These are phyloP conservation scores for Daldinia loculata DNA, from an alignment of 495 filamentous ascomycete genomes.

Conservation along the genomic window DNA sequence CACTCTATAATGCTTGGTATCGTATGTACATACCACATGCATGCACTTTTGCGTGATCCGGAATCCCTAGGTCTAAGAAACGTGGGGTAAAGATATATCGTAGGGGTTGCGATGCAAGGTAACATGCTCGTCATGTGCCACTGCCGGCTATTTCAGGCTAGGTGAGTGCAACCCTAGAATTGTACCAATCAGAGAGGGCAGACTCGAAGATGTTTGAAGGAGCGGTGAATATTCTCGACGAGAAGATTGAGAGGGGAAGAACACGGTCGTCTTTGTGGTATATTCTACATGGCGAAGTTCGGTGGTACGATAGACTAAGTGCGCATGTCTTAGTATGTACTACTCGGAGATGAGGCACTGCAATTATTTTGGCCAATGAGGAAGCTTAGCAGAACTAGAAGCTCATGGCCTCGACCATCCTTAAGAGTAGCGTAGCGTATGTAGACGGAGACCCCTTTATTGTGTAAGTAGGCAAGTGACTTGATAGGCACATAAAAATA, in stretches of 20 bases:
- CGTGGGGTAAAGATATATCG: constrained; percentile 28
- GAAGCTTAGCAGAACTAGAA: neutral
- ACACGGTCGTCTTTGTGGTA: neutral
- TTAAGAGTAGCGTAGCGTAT: neutral
- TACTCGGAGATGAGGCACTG: neutral
- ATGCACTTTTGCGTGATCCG: constrained; percentile 18
- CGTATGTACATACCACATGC: constrained; percentile 10
- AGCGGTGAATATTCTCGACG: constrained; percentile 35
- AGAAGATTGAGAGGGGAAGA: neutral
- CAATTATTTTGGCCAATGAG: constrained; percentile 1
- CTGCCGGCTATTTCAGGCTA: constrained; percentile 30
- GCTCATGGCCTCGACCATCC: neutral
- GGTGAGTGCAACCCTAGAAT: constrained; percentile 25
- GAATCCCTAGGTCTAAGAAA: constrained; percentile 14
- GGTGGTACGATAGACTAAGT: constrained; percentile 11
- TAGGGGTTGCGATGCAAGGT: constrained; percentile 23
- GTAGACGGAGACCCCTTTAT: neutral
- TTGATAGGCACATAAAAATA: neutral
- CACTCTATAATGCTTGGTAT: neutral
- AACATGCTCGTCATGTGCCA: constrained; percentile 35
- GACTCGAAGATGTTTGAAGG: constrained; percentile 16
- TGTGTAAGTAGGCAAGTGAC: neutral
- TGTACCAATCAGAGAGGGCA: constrained; percentile 21
- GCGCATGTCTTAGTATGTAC: constrained; percentile 6
- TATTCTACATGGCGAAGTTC: neutral